Base-by-base conservation (phyloP, 192 early-diverging fungal genomes). In the Backusella mclennaniae region DNA sequence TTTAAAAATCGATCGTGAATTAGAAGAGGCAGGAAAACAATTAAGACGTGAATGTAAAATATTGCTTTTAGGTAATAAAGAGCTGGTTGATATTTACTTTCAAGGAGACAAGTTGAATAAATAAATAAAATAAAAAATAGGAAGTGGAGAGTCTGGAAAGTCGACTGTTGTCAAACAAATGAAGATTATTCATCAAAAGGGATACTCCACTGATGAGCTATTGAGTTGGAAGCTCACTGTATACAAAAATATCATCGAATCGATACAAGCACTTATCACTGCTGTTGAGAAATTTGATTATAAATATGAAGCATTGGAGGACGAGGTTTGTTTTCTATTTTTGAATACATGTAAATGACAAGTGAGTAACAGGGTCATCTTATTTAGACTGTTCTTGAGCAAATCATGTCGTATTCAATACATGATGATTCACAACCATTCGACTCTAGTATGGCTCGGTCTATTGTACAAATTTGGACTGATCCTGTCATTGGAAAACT, bases 21-120 rank as follows among this genome's bases (percentile, higher is more conserved):
- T 92, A 31, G 89, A 92, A 76, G 89, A 91, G 26, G 90, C 91
- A 38, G 84, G 86, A 66, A 76, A 80, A 66, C 80, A 79, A 56
- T 76, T 91, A 4, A 90, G 89, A 66, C 85, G 87, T 78, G 92
- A 93, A 84, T 92, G 91, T 79, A 93, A 94, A 82, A 92, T 93
- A 71, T 79, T 94, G 31, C 79, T 94, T 41, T 76, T 94, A 80
- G 92, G 92, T 93, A 85, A 70, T 41, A n/a, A 36, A 35, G 1
- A 11, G 14, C 6, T 49, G 2, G 15, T 69, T 41, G n/a, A 72
- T 36, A 29, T 29, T 53, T 29, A 8, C 6, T 21, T 31, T 5
- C 52, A 76, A 39, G 66, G 35, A 59, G 53, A n/a, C 17, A 17
- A 49, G 19, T n/a, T 49, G 46, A 49, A 49, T 49, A 49, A 49